A percentile compares a stretch with the other conserved stretches of the same genome.
phyloP scores from a whole-genome alignment of 371 early-diverging fungal species.

The Mucor piriformis region DNA sequence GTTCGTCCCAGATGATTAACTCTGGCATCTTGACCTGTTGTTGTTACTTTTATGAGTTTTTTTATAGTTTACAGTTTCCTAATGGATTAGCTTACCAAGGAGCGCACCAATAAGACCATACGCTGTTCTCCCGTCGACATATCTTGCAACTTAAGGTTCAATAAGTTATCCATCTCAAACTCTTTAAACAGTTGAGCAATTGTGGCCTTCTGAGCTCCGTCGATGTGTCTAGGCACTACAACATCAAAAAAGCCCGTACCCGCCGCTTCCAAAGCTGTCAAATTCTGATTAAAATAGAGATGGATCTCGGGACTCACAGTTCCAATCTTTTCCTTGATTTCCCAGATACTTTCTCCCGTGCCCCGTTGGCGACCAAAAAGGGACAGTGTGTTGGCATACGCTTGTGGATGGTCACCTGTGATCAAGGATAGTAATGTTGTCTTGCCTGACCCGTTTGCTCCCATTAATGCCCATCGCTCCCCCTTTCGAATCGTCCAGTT shows the following conservation, averaged over 20 bases:
- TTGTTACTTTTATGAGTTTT: not conserved
- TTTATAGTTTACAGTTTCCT: not conserved
- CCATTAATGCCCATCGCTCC: slow-evolving; percentile 61
- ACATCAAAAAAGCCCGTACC: slow-evolving; percentile 54
- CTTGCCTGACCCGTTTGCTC: slow-evolving; percentile 66
- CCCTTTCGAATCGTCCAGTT: slow-evolving; percentile 56
- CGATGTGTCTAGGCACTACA: slow-evolving; percentile 36
- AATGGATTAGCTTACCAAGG: too few relatives aligned
- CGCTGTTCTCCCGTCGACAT: slow-evolving; percentile 64
- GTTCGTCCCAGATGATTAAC: slow-evolving; percentile 65
- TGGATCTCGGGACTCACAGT: slow-evolving; percentile 64
- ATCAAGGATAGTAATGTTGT: slow-evolving; percentile 64
- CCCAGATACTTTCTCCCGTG: slow-evolving; percentile 62
- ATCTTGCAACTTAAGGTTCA: slow-evolving; percentile 33
- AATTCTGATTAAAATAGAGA: slow-evolving; percentile 52
- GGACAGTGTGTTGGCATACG: slow-evolving; percentile 59
- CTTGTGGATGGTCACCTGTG: slow-evolving; percentile 68
- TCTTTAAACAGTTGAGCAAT: slow-evolving; percentile 43
- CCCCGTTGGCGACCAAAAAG: slow-evolving; percentile 64
- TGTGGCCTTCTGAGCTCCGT: slow-evolving; percentile 24
- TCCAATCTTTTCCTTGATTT: slow-evolving; percentile 55
- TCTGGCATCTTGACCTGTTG: slow-evolving; percentile 48
- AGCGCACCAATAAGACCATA: slow-evolving; percentile 53
- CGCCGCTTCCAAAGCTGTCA: slow-evolving; percentile 45
- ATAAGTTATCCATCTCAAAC: slow-evolving; percentile 38